Evolutionary conservation across 805 yeast species (phyloP).

Genomic region (Teunomyces gatunensis): DNA sequence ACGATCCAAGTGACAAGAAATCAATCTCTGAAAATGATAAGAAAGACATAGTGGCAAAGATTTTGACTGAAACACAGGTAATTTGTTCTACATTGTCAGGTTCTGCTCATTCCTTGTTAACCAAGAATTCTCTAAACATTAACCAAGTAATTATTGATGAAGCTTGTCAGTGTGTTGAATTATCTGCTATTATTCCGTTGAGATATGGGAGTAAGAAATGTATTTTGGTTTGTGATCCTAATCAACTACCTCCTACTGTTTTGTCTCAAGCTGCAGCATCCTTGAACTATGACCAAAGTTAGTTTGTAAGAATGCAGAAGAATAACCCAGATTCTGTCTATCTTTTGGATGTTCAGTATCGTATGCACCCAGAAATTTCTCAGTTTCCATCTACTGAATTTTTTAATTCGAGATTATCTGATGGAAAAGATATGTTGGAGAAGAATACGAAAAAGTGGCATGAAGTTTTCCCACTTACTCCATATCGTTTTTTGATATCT

Average conservation of each 20-base stretch:
- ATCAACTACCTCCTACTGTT: constrained; percentile 96
- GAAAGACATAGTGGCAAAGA: constrained; percentile 68
- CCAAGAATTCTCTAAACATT: too few species aligned
- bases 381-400: constrained; percentile 82
- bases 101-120: constrained; percentile 90
- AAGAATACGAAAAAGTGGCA: constrained; percentile 79
- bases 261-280: constrained; percentile 83
- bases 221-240: constrained; percentile 98
- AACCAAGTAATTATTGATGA: constrained; percentile 92
- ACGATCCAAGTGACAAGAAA: constrained; percentile 72
- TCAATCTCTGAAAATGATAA: constrained; percentile 75
- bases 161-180: constrained; percentile 95
- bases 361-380: constrained; percentile 94
- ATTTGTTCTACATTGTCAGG: constrained; percentile 93
- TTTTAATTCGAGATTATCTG: constrained; percentile 66
- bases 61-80: constrained; percentile 73
- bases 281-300: constrained; percentile 80
- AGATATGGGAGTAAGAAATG: constrained; percentile 88
- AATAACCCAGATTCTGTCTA: constrained; percentile 59
- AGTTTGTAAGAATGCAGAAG: constrained; percentile 90
- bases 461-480: constrained; percentile 49
- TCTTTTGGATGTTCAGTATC: constrained; percentile 85
- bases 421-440: constrained; percentile 71
- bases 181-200: constrained; percentile 87
- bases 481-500: constrained; percentile 77